Base-by-base conservation (phyloP, 2,329 filamentous ascomycete species). In the Aspergillus sp. region DNA sequence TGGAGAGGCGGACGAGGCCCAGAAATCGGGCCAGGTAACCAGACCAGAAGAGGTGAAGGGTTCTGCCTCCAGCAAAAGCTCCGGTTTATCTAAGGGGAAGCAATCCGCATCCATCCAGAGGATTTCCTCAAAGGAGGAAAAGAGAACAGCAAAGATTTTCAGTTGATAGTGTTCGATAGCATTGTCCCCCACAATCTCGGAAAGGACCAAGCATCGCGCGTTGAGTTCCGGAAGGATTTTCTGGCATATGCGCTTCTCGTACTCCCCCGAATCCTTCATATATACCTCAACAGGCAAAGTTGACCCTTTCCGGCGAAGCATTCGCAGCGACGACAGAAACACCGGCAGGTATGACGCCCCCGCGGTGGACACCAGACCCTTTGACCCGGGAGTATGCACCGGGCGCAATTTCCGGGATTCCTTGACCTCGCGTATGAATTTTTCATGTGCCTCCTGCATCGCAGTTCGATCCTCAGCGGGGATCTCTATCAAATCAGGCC, bases 61-160 rank as follows among this genome's bases (percentile, higher is more conserved):
- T 34, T 76, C 70, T 1, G 66, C 60, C 7, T 68, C 59, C 51
- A 81, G 75, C 9, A 81, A 58, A 3, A 56, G 47, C 27, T 62
- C 61, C 0, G 72, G 71, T 41, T 73, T 64, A 39, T 66, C 61
- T 11, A 71, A 56, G 11, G 77, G 75, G 54, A 79, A 78, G 44
- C 68, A 69, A 53, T 81, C 77, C 40, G 74, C 74, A 52, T 82
- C 78, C 52, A 82, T 71, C 58, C 78, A 79, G 26, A 82, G 65
- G 9, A 78, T 71, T 43, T 79, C 69, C 53, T 79, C 74, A 51
- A 80, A 82, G 5, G 75, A 74, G 1, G 78, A 79, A 49, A 80
- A 76, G 3, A 81, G 62, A 27, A 81, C 70, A 5, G 77, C 67
- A 49, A 80, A 73, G 32, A 74, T 67, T 56, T 81, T 81, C 63